These are phyloP conservation scores for Peronospora belbahrii DNA, from an alignment of 352 stramenopile species.

Conservation along the genomic window DNA sequence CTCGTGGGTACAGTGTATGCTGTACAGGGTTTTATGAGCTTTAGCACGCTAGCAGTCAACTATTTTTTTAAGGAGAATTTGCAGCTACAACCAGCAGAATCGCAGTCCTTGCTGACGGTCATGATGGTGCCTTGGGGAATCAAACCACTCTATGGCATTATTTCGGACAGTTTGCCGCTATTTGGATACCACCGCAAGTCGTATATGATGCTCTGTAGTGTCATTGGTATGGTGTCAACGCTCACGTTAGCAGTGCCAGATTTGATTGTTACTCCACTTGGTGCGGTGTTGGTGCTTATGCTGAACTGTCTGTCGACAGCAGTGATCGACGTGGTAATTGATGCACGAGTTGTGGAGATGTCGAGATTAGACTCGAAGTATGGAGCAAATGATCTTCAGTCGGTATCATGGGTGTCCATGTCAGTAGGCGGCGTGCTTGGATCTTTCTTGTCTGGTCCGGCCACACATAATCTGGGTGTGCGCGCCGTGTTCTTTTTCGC, in stretches of 20 bases:
- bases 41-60: slow-evolving; percentile 88
- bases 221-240: slow-evolving; percentile 48
- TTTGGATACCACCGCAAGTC: slow-evolving; percentile 92
- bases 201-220: slow-evolving; percentile 90
- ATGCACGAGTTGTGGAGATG: slow-evolving; percentile 94
- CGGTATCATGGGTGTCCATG: slow-evolving; percentile 91
- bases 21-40: slow-evolving; percentile 90
- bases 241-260: slow-evolving; percentile 53
- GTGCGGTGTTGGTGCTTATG: slow-evolving; percentile 53
- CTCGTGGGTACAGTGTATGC: slow-evolving; percentile 87
- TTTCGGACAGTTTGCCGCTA: slow-evolving; percentile 91
- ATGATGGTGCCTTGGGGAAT: slow-evolving; percentile 94
- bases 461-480: slow-evolving; percentile 87
- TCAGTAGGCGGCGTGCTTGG: slow-evolving; percentile 89
- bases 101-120: slow-evolving; percentile 89
- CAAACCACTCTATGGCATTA: slow-evolving; percentile 94
- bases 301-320: slow-evolving; percentile 86
- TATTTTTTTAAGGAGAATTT: slow-evolving; percentile 97
- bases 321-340: slow-evolving; percentile 94
- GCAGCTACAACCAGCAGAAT: slow-evolving; percentile 88
- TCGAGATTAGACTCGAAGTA: slow-evolving; percentile 77
- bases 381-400: slow-evolving; percentile 90
- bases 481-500: slow-evolving; percentile 91
- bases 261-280: slow-evolving; percentile 45
- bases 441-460: slow-evolving; percentile 87